Conservation (phyloP, 768 basidiomycete species). For the Strobilomyces confusus region DNA sequence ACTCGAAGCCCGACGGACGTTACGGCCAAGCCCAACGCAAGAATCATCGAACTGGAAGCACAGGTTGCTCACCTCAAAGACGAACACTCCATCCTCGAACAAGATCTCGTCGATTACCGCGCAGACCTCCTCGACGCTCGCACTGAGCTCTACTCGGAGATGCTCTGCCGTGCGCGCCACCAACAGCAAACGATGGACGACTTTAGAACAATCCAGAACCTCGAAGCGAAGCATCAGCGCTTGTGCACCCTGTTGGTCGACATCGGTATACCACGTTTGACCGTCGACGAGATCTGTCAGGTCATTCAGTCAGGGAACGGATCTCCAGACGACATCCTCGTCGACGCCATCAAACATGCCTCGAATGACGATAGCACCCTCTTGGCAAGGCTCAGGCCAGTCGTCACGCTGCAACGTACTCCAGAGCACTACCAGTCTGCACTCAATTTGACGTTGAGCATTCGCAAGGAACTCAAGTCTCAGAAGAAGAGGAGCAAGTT, state of each 20-base stretch:
- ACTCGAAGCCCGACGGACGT: background rate
- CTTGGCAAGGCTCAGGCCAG: conserved; percentile 41
- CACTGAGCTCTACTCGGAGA: conserved; percentile 28
- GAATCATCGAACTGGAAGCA: conserved; percentile 12
- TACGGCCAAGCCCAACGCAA: conserved; percentile 1
- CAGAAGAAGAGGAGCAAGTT: conserved; percentile 43
- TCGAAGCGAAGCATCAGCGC: conserved; percentile 23
- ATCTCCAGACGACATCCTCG: conserved; percentile 38
- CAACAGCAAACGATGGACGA: conserved; percentile 23
- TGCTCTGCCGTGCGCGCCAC: conserved; percentile 25
- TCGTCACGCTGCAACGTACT: conserved; percentile 33
- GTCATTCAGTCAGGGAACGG: conserved; percentile 27
- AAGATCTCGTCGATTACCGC: conserved; percentile 27
- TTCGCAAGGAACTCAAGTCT: conserved; percentile 41
- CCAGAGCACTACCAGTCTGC: conserved; percentile 44
- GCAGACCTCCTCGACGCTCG: conserved; percentile 26
- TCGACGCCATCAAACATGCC: conserved; percentile 42
- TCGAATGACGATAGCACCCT: conserved; percentile 35
- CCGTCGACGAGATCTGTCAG: conserved; percentile 22
- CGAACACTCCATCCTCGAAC: conserved; percentile 20
- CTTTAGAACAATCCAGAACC: conserved; percentile 24
- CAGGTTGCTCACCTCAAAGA: conserved; percentile 12
- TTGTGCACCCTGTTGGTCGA: conserved; percentile 24
- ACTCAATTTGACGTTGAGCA: conserved; percentile 41
- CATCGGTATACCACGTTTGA: conserved; percentile 24